Base-by-base conservation (phyloP, 2,329 filamentous ascomycete species). In the Colletotrichum euphorbiae region DNA sequence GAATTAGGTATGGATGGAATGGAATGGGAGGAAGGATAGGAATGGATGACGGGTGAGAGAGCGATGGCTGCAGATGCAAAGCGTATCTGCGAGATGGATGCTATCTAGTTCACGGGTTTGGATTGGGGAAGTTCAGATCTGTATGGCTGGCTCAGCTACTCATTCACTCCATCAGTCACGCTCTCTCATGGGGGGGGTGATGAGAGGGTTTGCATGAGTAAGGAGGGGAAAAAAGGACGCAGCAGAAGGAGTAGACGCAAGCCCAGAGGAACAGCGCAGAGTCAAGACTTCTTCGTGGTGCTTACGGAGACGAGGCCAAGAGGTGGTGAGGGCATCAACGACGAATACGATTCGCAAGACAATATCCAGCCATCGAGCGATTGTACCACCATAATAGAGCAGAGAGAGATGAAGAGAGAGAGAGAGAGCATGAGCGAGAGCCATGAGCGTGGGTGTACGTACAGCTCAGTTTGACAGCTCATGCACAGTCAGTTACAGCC, bases 51-150 rank as follows among this genome's bases (percentile, higher is more conserved):
- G 48, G 63, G 57, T 51, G 19, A 12, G 11, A 38, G 55, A 28
- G 21, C 36, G 54, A 69, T 54, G 55, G 61, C 66, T 69, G 55
- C 50, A 51, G 33, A 54, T 43, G 61, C 61, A 43, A 66, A 60
- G 48, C 21, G 46, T 69, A 69, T 65, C 54, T 64, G 36, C 28
- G 19, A 24, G 38, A 54, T n/a, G 65, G 38, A 24, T 57, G 58
- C 59, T 11, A 24, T 38, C 36, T 38, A 6, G 4, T 45, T 45
- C 8, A 45, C 17, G 42, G 17, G 15, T 45, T 45, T 19, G 42
- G 42, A 8, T n/a, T 19, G 17, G 15, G 9, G 15, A 45, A 45
- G 17, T n/a, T 45, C 42, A 45, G 42, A 45, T 45, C 42, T 45
- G 42, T 9, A 45, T 2, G 42, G 42, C 42, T 2, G 42, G 42